These are phyloP conservation scores for Hylodesmum podocarpum DNA, from an alignment of 306 rosid species.

Conservation along the genomic window DNA sequence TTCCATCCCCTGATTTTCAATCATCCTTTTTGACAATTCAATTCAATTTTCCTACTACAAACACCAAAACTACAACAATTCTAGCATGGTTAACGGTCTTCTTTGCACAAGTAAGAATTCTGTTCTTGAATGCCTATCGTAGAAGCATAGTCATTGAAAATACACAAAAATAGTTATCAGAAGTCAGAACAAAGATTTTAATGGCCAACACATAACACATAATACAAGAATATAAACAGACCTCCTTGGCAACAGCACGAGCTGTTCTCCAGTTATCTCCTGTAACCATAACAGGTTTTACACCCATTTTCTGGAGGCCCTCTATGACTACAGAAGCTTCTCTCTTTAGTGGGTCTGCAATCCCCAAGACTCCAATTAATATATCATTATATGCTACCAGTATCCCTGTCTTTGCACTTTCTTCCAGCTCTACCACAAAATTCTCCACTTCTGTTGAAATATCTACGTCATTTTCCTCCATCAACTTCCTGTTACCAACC, in stretches of 20 bases:
- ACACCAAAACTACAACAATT: background rate
- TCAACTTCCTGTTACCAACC: slow-evolving; percentile 94
- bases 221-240: slow-evolving; percentile 34
- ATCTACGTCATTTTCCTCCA: slow-evolving; percentile 70
- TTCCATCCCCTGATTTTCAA: background rate
- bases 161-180: slow-evolving; percentile 18
- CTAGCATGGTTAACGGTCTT: background rate
- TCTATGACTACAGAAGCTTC: slow-evolving; percentile 91
- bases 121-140: background rate
- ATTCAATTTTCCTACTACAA: background rate
- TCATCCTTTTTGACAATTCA: background rate
- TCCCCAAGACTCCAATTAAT: slow-evolving; percentile 80
- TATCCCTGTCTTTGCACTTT: slow-evolving; percentile 86
- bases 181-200: slow-evolving; percentile 16
- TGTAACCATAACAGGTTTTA: slow-evolving; percentile 87
- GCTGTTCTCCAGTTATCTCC: slow-evolving; percentile 99
- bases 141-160: slow-evolving; percentile 5
- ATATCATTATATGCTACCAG: slow-evolving; percentile 66
- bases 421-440: slow-evolving; percentile 80
- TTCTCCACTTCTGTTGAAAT: slow-evolving; percentile 71
- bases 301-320: slow-evolving; percentile 91
- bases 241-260: slow-evolving; percentile 91
- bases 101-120: background rate
- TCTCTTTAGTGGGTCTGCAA: slow-evolving; percentile 94
- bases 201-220: background rate